Evolutionary conservation across 1,139 yeast genomes (phyloP).

Genomic region (Saccharomyces hybrid): DNA sequence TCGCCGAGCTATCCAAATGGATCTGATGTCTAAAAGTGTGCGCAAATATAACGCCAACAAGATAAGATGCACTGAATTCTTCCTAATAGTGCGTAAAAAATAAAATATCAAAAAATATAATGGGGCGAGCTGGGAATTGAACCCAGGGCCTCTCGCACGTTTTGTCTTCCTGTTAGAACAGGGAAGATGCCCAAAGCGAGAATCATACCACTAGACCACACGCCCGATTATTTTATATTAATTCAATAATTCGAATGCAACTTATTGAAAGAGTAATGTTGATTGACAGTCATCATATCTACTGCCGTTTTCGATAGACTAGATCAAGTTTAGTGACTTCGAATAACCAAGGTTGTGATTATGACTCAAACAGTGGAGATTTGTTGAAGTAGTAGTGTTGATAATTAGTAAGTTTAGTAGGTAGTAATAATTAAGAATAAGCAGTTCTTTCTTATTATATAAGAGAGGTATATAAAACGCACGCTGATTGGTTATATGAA

Average conservation of each 20-base stretch:
- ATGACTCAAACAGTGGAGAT: background rate
- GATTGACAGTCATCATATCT: background rate
- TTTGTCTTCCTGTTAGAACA: slow-evolving; percentile 1
- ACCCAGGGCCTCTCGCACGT: slow-evolving; percentile 18
- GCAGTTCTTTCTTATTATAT: no score
- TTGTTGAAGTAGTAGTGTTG: background rate
- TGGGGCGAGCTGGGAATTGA: slow-evolving; percentile 31
- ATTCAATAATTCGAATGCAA: background rate
- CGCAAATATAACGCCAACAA: background rate
- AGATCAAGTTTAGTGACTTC: background rate
- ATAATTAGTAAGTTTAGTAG: no score
- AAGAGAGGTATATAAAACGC: no score
- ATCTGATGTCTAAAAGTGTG: background rate
- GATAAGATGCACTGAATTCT: slow-evolving; percentile 2
- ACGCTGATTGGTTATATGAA: no score
- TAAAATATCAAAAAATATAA: background rate
- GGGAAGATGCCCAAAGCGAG: slow-evolving; percentile 6
- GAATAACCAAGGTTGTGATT: background rate
- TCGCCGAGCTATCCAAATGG: background rate
- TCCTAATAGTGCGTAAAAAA: background rate
- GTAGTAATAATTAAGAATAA: no score
- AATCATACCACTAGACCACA: slow-evolving; percentile 9
- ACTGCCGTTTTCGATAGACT: background rate
- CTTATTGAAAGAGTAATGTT: background rate
- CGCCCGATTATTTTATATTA: slow-evolving; percentile 2